Conservation (phyloP, 1,284 basidiomycete species). For the Mycosarcoma mackinlayi region DNA sequence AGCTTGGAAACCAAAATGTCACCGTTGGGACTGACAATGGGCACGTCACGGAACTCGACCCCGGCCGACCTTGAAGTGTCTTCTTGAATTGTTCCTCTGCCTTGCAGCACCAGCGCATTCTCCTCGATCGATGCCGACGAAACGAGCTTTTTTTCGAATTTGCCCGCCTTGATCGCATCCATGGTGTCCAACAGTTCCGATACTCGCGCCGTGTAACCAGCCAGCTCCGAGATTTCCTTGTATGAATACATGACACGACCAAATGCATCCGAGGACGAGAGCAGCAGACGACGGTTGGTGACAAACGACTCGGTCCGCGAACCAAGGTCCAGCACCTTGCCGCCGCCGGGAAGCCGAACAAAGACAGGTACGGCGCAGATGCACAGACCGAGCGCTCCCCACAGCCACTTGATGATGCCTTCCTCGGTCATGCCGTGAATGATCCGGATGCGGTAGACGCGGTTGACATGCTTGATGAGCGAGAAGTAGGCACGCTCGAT, state of each 20-base stretch:
- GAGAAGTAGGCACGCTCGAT: constrained; percentile 91
- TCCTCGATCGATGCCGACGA: constrained; percentile 77
- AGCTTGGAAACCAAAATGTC: constrained; percentile 82
- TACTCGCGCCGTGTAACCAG: constrained; percentile 93
- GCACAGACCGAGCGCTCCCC: constrained; percentile 91
- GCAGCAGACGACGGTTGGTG: constrained; percentile 87
- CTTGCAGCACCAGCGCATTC: constrained; percentile 81
- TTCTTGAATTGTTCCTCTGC: constrained; percentile 77
- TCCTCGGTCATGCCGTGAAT: constrained; percentile 86
- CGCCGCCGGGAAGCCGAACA: constrained; percentile 80
- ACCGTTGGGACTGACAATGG: constrained; percentile 95
- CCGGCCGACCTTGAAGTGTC: constrained; percentile 70
- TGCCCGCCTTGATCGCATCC: constrained; percentile 84
- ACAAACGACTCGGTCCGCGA: constrained; percentile 75
- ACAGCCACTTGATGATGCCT: constrained; percentile 93
- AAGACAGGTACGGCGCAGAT: constrained; percentile 96
- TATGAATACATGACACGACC: constrained; percentile 89
- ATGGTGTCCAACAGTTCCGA: constrained; percentile 90
- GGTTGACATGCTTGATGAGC: constrained; percentile 87
- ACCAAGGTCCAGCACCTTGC: constrained; percentile 59
- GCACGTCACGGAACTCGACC: constrained; percentile 90
- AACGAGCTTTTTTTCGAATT: constrained; percentile 88
- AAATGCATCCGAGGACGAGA: constrained; percentile 75
- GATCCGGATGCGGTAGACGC: constrained; percentile 82
- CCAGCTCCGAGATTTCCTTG: constrained; percentile 89